These are phyloP conservation scores for Pichia sp. DNA, from an alignment of 1,139 yeast species.

Conservation along the genomic window DNA sequence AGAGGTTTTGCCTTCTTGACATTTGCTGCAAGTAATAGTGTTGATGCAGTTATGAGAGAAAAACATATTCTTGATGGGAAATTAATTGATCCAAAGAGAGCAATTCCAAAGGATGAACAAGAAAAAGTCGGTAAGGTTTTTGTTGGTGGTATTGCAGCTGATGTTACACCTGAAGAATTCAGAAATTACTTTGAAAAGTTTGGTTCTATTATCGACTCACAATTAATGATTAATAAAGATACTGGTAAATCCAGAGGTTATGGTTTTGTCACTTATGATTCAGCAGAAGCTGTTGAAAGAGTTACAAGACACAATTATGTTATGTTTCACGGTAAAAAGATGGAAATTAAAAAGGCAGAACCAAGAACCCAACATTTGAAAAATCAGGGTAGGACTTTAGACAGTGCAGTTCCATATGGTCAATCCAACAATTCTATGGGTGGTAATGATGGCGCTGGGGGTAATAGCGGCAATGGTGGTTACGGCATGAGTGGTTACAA, in stretches of 20 bases:
- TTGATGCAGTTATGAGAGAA: constrained; percentile 78
- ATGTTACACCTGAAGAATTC: constrained; percentile 89
- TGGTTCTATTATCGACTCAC: constrained; percentile 94
- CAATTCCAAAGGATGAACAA: constrained; percentile 97
- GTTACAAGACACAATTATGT: constrained; percentile 81
- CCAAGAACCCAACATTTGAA: constrained; percentile 61
- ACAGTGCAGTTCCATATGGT: constrained; percentile 1
- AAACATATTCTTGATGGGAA: constrained; percentile 94
- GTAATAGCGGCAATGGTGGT: neutral
- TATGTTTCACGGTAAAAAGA: constrained; percentile 79
- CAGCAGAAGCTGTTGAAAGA: constrained; percentile 91
- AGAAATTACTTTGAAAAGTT: constrained; percentile 82
- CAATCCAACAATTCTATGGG: neutral
- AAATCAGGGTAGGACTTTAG: constrained; percentile 31
- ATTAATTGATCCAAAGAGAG: constrained; percentile 95
- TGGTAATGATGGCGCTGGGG: neutral
- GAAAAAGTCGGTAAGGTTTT: constrained; percentile 96
- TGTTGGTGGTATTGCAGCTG: constrained; percentile 97
- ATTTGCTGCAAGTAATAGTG: constrained; percentile 74
- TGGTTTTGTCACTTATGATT: constrained; percentile 94
- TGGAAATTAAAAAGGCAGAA: constrained; percentile 98
- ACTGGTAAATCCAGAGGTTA: constrained; percentile 97
- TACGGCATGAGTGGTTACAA: constrained; percentile 27
- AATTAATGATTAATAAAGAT: constrained; percentile 95
- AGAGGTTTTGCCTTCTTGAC: constrained; percentile 96